These are phyloP conservation scores for Metarhizium brunneum DNA, from an alignment of 2,329 filamentous ascomycete species.

Conservation along the genomic window DNA sequence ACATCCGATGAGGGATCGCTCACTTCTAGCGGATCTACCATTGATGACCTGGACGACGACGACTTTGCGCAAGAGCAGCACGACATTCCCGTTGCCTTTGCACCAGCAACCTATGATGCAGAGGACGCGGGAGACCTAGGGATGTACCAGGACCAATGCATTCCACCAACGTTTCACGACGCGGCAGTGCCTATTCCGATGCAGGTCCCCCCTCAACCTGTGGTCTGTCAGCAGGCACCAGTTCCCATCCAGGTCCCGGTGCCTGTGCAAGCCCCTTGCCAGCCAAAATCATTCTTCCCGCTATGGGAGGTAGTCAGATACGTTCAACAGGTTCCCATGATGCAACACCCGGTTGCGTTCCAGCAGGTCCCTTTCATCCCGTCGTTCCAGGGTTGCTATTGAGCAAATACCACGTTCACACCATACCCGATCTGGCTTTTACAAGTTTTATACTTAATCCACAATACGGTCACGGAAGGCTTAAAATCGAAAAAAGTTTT, in stretches of 20 bases:
- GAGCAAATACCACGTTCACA: conserved; percentile 1
- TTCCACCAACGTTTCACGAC: conserved; percentile 35
- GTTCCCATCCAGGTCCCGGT: conserved; percentile 25
- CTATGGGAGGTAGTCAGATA: conserved; percentile 46
- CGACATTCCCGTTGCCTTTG: conserved; percentile 29
- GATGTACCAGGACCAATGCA: conserved; percentile 31
- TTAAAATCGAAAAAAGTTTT: background rate
- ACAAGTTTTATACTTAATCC: background rate
- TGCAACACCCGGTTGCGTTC: conserved; percentile 41
- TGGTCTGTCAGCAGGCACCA: conserved; percentile 21
- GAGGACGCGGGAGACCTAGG: conserved; percentile 32
- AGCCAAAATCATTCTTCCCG: conserved; percentile 38
- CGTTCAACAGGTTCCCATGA: conserved; percentile 37
- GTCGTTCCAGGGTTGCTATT: conserved; percentile 43
- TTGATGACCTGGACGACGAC: conserved; percentile 41
- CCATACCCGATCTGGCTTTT: background rate
- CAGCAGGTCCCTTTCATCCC: conserved; percentile 43
- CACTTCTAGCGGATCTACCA: conserved; percentile 42
- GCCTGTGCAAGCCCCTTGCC: conserved; percentile 27
- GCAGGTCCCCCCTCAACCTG: conserved; percentile 27
- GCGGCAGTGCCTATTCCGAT: conserved; percentile 21
- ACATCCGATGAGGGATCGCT: conserved; percentile 47
- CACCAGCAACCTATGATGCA: conserved; percentile 34
- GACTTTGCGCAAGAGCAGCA: conserved; percentile 37
- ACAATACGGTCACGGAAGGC: background rate